These are phyloP conservation scores for Incumbomyces delicatus DNA, from an alignment of 2,329 filamentous ascomycete genomes.

Conservation along the genomic window DNA sequence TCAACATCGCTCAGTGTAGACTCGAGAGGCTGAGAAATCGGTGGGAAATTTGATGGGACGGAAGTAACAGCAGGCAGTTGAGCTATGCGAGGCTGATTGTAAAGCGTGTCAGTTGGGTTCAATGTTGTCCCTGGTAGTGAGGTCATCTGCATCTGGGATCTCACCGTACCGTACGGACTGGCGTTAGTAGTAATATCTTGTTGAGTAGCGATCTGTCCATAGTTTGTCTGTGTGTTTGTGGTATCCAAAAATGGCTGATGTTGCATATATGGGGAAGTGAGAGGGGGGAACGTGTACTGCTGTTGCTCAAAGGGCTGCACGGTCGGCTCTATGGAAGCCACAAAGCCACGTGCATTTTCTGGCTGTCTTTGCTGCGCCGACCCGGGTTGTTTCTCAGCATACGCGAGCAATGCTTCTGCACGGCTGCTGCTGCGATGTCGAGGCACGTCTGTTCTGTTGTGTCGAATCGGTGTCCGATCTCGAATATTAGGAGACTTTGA, in stretches of 20 bases:
- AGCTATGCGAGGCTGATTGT: conserved; percentile 7
- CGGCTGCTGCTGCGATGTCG: conserved; percentile 17
- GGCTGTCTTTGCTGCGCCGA: not conserved
- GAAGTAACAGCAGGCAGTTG: conserved; percentile 12
- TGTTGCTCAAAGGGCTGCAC: not conserved
- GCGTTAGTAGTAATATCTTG: not conserved
- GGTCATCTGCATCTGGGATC: not conserved
- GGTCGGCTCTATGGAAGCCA: not conserved
- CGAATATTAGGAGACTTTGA: conserved; percentile 8
- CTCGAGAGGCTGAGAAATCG: conserved; percentile 13
- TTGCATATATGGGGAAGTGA: not conserved
- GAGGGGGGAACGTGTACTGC: not conserved
- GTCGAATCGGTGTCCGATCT: conserved; percentile 20
- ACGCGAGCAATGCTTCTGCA: conserved; percentile 16
- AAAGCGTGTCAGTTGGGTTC: not conserved
- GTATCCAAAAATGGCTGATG: conserved; percentile 4
- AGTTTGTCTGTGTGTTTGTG: not conserved
- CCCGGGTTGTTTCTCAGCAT: conserved; percentile 13
- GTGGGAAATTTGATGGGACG: conserved; percentile 13
- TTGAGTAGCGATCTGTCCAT: not conserved
- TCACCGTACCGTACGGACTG: not conserved
- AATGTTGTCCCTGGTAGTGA: not conserved
- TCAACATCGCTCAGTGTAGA: conserved; percentile 16
- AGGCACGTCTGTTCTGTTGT: conserved; percentile 10
- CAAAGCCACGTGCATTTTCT: not conserved